Evolutionary conservation across 805 yeast species (phyloP), one percentile per base, ranked within the genome.

Genomic region (Cyberlindnera maclurae): DNA sequence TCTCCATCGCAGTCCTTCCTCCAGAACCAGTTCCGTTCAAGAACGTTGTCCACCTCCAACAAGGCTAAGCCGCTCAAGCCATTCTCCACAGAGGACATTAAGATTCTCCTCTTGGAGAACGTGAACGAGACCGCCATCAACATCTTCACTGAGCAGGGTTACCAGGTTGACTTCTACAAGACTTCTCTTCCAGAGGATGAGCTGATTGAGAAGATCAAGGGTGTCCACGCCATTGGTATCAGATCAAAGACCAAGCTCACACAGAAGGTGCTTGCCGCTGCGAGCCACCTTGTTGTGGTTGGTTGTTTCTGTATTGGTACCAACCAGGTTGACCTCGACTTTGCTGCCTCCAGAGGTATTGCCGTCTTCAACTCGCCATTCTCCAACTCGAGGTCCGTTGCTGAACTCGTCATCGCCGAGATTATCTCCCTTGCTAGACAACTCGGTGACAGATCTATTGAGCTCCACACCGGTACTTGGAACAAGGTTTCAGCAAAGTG

Each of bases 271-370:
- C 71, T 93, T 54, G 70, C 76, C 47, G 85, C 84, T 54, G 98
- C 98, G 41, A 82, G 80, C 62, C 86, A 90, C 69, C 73, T 93
- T 64, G 84, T 84, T 20, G 89, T 77, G 26, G 71, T 93, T 64
- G 98, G 98, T 41, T 93, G 98, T 70, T 93, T 93, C 83, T 93
- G 98, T 74, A 93, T 93, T 52, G 98, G 98, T 57, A 93, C 97
- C 45, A 93, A 93, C 70, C 98, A 93, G 69, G 98, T 93, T 40
- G 94, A 93, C 62, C 73, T 89, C 47, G 85, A 84, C 51, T 84
- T 60, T 54, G 98, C 98, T 41, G 96, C 97, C 47, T 76, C 81
- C 56, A 74, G 76, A 36, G 98, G 98, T 68, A 76, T 90, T 62
- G 89, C 97, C 34, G 98, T 93, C 17, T 93, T 93, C 81, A 87